Conservation (phyloP, 1,284 basidiomycete species). For the Neolentinus lepideus region DNA sequence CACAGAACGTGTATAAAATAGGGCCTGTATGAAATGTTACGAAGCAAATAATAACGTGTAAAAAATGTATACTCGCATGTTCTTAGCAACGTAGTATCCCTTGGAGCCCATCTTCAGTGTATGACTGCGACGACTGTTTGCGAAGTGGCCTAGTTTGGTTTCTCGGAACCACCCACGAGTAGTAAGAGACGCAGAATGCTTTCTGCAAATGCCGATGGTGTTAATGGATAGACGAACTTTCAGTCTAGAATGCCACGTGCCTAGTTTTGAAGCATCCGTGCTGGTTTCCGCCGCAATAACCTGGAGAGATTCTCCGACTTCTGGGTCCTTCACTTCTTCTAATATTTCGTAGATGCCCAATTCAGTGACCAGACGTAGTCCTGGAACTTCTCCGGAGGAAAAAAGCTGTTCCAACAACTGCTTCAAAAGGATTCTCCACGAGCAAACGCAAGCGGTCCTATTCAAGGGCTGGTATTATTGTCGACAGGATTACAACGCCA, state of each 20-base stretch:
- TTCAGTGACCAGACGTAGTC: not conserved
- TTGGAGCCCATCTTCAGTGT: not conserved
- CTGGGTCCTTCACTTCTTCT: not conserved
- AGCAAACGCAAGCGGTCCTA: not conserved
- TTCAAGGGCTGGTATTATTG: not conserved
- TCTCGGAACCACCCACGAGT: not conserved
- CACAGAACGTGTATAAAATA: not conserved
- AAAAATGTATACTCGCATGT: not conserved
- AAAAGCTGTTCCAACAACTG: not conserved
- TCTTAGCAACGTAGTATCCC: not conserved
- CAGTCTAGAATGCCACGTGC: not conserved
- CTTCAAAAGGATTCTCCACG: not conserved
- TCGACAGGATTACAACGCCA: not conserved
- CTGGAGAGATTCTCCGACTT: not conserved
- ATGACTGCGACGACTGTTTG: not conserved
- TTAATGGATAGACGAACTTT: not conserved
- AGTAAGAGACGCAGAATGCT: not conserved
- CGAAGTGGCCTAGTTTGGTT: not conserved
- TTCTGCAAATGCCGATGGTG: not conserved
- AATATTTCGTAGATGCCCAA: not conserved
- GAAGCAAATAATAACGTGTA: not conserved
- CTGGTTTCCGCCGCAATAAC: not conserved
- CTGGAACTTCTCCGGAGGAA: not conserved
- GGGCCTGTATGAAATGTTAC: not conserved
- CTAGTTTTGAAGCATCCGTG: not conserved